Base-by-base conservation (phyloP, 345 rosid species). In the Rhizophora mangle region DNA sequence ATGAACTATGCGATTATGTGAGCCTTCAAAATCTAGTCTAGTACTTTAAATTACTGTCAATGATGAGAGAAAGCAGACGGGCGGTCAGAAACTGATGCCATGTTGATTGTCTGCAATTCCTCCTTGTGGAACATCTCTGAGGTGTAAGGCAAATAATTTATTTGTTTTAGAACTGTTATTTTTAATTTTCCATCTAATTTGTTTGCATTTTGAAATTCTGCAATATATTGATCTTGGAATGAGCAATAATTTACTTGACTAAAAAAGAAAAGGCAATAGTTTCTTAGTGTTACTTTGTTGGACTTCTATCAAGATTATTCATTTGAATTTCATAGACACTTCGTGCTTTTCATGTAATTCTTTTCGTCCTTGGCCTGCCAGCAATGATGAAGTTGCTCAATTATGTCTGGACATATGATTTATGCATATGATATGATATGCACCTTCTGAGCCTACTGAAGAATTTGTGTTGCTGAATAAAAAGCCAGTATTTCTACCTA, bases 41-140 rank as follows among this genome's bases (percentile, higher is more conserved):
- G 32, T 1, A 6, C 8, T 39, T 27, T 6, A 6, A 5, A 21
- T 8, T 27, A 8, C 16, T 21, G 6, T 74, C 92, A 30, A 62
- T 78, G 95, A 90, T 85, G 93, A 90, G 89, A 88, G 72, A 76
- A 72, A 73, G 90, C 98, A 76, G 96, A 92, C 87, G 92, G 92
- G 95, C 92, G 92, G 95, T 83, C 94, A 76, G 96, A 92, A 81
- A 59, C 81, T 85, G 95, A 87, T 90, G 98, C 89, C 86, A 6
- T 92, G 95, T 88, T 78, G 96, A 86, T 62, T 83, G 93, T 88
- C 96, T 86, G 95, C 82, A 78, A 39, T 68, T 76, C 81, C 85
- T 82, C 43, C 68, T 63, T 39, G 32, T 78, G 88, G 85, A 78
- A 63, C 72, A n/a, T 71, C 80, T 85, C 88, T 87, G 90, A 89